Percentiles rank a stretch among this genome's conserved stretches.
phyloP scores from a whole-genome alignment of 2,329 filamentous ascomycete genomes.

The Colletotrichum eleusines region DNA sequence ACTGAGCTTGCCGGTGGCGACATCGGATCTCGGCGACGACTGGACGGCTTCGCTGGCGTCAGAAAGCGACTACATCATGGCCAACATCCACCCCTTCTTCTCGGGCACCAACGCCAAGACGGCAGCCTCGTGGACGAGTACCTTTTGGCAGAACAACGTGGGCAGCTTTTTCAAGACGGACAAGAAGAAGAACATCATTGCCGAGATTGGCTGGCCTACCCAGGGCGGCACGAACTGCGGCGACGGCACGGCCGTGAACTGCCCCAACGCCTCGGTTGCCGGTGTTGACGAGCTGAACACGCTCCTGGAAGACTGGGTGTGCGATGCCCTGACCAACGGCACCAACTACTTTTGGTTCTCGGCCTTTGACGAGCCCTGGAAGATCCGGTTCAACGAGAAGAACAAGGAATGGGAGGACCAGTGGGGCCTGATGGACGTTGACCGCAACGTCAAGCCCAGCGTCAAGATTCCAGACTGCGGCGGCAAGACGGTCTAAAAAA shows the following conservation, averaged over 20 bases:
- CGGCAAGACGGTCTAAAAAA: conserved; percentile 71
- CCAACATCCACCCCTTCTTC: conserved; percentile 97
- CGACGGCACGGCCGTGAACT: conserved; percentile 54
- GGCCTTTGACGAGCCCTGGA: conserved; percentile 98
- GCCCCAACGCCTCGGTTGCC: conserved; percentile 78
- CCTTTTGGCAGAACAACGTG: conserved; percentile 83
- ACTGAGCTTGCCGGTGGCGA: conserved; percentile 80
- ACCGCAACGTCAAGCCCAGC: conserved; percentile 85
- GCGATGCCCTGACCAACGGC: conserved; percentile 80
- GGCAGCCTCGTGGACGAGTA: conserved; percentile 84
- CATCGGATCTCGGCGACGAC: conserved; percentile 88
- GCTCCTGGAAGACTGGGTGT: conserved; percentile 91
- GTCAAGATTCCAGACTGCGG: conserved; percentile 89
- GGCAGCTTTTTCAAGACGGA: conserved; percentile 73
- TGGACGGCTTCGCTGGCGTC: conserved; percentile 79
- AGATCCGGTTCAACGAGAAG: conserved; percentile 76
- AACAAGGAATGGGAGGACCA: conserved; percentile 91
- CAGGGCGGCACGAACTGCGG: conserved; percentile 74
- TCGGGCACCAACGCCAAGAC: conserved; percentile 76
- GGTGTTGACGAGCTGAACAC: conserved; percentile 84
- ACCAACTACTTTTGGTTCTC: conserved; percentile 99
- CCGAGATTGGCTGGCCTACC: conserved; percentile 92
- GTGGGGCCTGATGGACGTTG: conserved; percentile 91
- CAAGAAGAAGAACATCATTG: conserved; percentile 79
- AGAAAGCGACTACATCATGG: conserved; percentile 90